Evolutionary conservation across 441 rosid species (phyloP), one percentile per base, ranked within the genome.

Genomic region (Euphorbia schlechtendalii): DNA sequence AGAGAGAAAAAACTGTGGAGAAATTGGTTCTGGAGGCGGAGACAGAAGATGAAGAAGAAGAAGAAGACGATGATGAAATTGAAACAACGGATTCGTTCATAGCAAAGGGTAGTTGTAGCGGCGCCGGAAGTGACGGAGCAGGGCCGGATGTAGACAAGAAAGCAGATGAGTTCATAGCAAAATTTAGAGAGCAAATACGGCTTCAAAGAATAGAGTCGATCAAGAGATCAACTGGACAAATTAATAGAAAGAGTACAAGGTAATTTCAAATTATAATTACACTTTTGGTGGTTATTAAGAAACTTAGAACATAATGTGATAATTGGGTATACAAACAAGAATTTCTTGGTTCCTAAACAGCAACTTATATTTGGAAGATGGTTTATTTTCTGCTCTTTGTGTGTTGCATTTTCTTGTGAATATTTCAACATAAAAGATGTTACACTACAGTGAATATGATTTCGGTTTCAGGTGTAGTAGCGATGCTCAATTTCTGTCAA

Each of bases 131-230:
- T 53, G 83, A 81, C 18, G 90, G 65, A 17, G 89, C 67, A 67
- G 84, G 80, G 25, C 87, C 87, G 8, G 98, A 90, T 69, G 98
- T 92, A 21, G 95, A 90, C 64, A 86, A 86, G 90, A 84, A 89
- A 64, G 99, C 99, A 0, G 96, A 83, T 62, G 98, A 89, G 74
- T 94, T 94, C 84, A 94, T 94, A 66, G 92, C 97, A 32, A 94
- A 86, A 78, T 86, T 91, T 82, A 86, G 97, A 70, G 98, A 94
- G 84, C 99, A 94, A 66, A 94, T 94, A 66, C 82, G 97, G 83
- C 89, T 94, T 40, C 99, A 94, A 63, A 86, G 97, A 75, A 91
- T 89, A 21, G 96, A 85, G 52, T 87, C 88, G 5, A 91, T 91
- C 72, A 91, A 89, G 83, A 83, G 78, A 83, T 82, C 97, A 11